Evolutionary conservation across 768 basidiomycete species (phyloP), one percentile per base, ranked within the genome.

Genomic region (Boletus huronensis): DNA sequence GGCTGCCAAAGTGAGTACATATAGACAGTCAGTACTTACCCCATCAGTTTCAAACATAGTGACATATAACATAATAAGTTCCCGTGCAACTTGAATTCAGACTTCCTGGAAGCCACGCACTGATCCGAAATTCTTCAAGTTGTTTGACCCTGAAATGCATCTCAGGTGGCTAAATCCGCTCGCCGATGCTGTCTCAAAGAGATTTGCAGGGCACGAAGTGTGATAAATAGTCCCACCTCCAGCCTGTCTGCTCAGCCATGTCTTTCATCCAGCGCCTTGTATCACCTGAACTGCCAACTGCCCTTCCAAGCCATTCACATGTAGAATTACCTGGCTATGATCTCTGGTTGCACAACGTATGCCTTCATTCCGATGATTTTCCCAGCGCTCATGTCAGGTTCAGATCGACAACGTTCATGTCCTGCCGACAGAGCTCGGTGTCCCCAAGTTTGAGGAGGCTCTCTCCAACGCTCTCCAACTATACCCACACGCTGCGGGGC

Each of bases 401-500:
- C 35, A 50, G 44, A 39, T 66, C 31, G 39, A 66, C 10, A 58
- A 58, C n/a, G 58, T 64, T n/a, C 62, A 64, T 32, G 44, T 60
- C 40, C 40, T 68, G 31, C 51, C 67, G 3, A 48, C 28, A 31
- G 48, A 36, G 25, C 50, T 66, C 11, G 52, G 61, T 26, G 6
- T 64, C 2, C 17, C 50, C n/a, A 57, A 3, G 42, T 68, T 66
- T 34, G 57, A 66, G n/a, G 58, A 58, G 11, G 64, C 65, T 14
- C 61, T 66, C 21, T 68, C 65, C 19, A 46, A 38, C 34, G 52
- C 40, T 16, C 48, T 66, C 10, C 65, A 68, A 48, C 3, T 66
- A 13, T 66, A 66, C 29, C 67, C 67, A 34, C 65, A 67, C 28
- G 61, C 54, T n/a, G 61, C 65, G 1, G 67, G 65, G 10, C 61